Evolutionary conservation across 345 rosid genomes (phyloP).

Genomic region (Brassica incana): DNA sequence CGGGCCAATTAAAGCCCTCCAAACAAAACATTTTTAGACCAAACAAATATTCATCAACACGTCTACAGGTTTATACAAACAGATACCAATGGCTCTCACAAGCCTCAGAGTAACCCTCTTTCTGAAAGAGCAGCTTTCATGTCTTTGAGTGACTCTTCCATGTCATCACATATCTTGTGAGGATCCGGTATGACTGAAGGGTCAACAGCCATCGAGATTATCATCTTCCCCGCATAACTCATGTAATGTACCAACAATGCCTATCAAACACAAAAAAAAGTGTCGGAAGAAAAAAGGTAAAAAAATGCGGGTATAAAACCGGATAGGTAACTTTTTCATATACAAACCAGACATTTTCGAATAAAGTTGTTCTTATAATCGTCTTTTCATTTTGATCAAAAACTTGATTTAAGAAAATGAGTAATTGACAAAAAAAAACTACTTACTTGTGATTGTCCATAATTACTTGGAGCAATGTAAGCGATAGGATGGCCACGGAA

Average conservation of each 20-base stretch:
- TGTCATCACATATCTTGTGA: conserved; percentile 22
- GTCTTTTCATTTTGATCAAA: no score
- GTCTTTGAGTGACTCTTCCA: conserved; percentile 9
- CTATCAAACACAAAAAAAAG: conserved; percentile 4
- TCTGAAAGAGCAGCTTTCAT: conserved; percentile 15
- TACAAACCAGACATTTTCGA: background rate
- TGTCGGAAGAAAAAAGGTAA: background rate
- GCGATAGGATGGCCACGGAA: conserved; percentile 59
- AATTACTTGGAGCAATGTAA: conserved; percentile 59
- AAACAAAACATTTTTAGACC: background rate
- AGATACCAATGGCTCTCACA: background rate
- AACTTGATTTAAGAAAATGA: no score
- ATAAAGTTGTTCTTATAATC: background rate
- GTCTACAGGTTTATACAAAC: background rate
- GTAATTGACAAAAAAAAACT: no score
- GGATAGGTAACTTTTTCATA: no score
- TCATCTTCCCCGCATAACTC: conserved; percentile 23
- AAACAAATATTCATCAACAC: background rate
- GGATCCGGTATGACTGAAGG: conserved; percentile 11
- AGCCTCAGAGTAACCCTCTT: conserved; percentile 5
- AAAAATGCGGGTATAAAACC: no score
- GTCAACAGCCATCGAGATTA: conserved; percentile 18
- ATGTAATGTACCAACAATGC: conserved; percentile 17
- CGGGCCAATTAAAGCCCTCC: background rate
- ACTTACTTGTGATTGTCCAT: conserved; percentile 55